Evolutionary conservation across 1,284 basidiomycete species (phyloP), one percentile per base, ranked within the genome.

Genomic region (Golubevia pallescens): DNA sequence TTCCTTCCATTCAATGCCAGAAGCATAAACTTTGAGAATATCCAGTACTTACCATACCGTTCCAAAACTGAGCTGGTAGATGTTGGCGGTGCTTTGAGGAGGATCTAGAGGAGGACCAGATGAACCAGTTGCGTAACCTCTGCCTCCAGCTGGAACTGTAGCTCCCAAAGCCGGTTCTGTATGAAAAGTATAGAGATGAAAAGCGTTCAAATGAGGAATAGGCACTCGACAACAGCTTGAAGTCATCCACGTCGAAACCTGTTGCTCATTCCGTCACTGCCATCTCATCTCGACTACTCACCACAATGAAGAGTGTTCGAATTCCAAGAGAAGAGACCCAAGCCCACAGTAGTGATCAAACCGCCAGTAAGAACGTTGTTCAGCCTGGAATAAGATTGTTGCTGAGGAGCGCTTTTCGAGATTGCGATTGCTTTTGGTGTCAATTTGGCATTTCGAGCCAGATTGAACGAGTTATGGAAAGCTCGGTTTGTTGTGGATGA

Each of bases 11-110:
- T 28, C 42, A 48, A 16, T 48, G 42, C 16, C 42, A 16, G 16
- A 16, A 48, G 42, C 42, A 13, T 13, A 13, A 16, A 48, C 13
- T 16, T 48, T 10, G 8, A 48, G 16, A 48, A 48, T 10, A 48
- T 48, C 42, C 42, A 57, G 13, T n/a, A 28, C 20, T 28, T 59
- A 24, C 14, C 91, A 90, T 1, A 93, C 90, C 13, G 93, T 93
- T 34, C 95, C 95, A 81, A 97, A 97, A 0, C 91, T 89, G 57
- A 97, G 90, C 78, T 95, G 91, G 80, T 93, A 93, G n/a, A 91
- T 69, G 69, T 90, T 92, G 28, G 96, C 88, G 1, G 90, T 89
- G 48, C 93, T 93, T 60, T 88, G 77, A 1, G 93, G 91, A 1
- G 89, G 89, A 19, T 90, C 89, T 0, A 89, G 88, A 7, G 87